A percentile compares a stretch with the other conserved stretches of the same genome.
phyloP scores from a whole-genome alignment of 306 rosid genomes.

The Arachis hypogaea region DNA sequence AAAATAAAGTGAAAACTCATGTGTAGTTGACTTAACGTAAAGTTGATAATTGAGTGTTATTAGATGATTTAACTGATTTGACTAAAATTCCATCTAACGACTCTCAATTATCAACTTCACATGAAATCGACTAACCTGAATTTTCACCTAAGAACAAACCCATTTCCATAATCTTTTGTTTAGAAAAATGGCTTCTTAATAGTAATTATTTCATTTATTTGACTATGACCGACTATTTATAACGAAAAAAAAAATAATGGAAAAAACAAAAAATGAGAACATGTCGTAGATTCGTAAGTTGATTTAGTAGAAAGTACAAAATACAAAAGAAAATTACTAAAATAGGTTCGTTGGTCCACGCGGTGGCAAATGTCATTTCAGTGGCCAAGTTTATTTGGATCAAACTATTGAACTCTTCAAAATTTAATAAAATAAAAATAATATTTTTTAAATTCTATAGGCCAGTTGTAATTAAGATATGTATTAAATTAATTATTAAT shows the following conservation, averaged over 20 bases:
- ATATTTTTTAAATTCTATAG: no score
- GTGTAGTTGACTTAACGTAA: no score
- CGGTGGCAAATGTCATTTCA: not conserved
- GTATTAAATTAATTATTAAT: no score
- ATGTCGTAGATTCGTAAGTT: not conserved
- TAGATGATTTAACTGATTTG: no score
- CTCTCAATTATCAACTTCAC: no score
- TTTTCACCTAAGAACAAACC: not conserved
- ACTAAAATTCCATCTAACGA: no score
- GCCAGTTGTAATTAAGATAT: no score
- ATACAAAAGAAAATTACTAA: not conserved
- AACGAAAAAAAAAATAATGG: not conserved
- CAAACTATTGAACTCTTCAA: no score
- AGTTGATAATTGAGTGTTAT: not conserved
- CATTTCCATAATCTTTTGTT: not conserved
- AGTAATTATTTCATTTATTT: not conserved
- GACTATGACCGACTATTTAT: not conserved
- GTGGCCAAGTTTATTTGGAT: not conserved
- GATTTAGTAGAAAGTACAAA: not conserved
- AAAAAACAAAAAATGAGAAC: not conserved
- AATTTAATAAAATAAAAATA: no score
- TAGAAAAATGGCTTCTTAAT: not conserved
- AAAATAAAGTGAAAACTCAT: no score
- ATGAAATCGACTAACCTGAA: no score
- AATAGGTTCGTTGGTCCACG: slow-evolving; percentile 21